Evolutionary conservation across 176 grass and related monocot genomes (phyloP).

Genomic region (Tuctoria greenei): DNA sequence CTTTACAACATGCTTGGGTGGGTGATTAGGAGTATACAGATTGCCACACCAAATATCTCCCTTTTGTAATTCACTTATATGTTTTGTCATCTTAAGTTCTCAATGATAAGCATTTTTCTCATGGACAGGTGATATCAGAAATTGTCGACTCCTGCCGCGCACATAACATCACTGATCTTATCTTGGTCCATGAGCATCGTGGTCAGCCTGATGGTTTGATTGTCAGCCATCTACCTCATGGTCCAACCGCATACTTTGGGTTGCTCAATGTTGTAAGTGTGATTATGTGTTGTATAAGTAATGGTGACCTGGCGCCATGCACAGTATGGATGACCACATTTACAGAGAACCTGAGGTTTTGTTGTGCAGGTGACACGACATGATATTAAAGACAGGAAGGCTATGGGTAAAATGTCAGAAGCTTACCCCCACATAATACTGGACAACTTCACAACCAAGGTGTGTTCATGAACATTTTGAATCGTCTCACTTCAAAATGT

Average conservation of each 20-base stretch:
- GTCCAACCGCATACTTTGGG: slow-evolving; percentile 88
- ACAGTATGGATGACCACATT: not conserved
- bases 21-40: not conserved
- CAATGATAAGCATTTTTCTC: not conserved
- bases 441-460: slow-evolving; percentile 78
- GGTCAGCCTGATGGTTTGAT: slow-evolving; percentile 91
- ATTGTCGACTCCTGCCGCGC: slow-evolving; percentile 76
- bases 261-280: slow-evolving; percentile 92
- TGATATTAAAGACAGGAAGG: slow-evolving; percentile 91
- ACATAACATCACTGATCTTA: slow-evolving; percentile 89
- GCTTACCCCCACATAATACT: slow-evolving; percentile 92
- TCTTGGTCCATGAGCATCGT: slow-evolving; percentile 90
- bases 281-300: not conserved
- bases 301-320: not conserved
- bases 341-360: slow-evolving; percentile 17
- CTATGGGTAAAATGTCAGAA: slow-evolving; percentile 88
- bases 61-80: not conserved
- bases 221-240: slow-evolving; percentile 81
- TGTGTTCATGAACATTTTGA: slow-evolving; percentile 32
- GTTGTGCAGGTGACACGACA: slow-evolving; percentile 71
- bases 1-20: not conserved
- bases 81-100: not conserved
- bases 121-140: slow-evolving; percentile 73
- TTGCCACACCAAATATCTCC: not conserved
- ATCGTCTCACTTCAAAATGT: not conserved